These are phyloP conservation scores for Neocucurbitaria cava DNA, from an alignment of 2,329 filamentous ascomycete species.

Conservation along the genomic window DNA sequence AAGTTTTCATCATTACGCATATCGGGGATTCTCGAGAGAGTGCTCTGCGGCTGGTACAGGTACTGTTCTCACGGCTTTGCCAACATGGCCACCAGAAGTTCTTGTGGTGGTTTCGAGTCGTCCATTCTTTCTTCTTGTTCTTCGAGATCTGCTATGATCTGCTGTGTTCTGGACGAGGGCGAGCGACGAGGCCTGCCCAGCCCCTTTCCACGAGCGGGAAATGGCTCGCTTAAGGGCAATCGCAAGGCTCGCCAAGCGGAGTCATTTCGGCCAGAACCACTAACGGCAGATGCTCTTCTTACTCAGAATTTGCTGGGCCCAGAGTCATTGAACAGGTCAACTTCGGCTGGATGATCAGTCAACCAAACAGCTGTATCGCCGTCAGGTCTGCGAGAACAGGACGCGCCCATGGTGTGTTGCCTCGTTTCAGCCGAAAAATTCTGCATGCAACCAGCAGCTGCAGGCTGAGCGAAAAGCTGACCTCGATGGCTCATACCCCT, in stretches of 20 bases:
- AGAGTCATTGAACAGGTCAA: constrained; percentile 12
- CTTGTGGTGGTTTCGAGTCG: too few relatives aligned
- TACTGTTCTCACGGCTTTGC: not conserved
- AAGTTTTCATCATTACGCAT: constrained; percentile 16
- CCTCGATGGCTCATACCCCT: constrained; percentile 26
- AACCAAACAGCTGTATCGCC: constrained; percentile 10
- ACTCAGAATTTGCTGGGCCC: not conserved
- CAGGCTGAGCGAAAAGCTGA: constrained; percentile 9
- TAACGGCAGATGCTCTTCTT: constrained; percentile 3
- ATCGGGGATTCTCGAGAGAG: not conserved
- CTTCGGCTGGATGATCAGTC: constrained; percentile 6
- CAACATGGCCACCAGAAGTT: constrained; percentile 2
- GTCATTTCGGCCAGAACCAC: constrained; percentile 24
- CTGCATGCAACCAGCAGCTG: constrained; percentile 21
- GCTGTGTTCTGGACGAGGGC: not conserved
- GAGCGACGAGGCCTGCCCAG: constrained; percentile 15
- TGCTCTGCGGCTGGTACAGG: not conserved
- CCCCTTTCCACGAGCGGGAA: constrained; percentile 36
- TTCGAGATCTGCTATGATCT: too few relatives aligned
- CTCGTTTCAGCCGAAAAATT: constrained; percentile 30
- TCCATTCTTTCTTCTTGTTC: too few relatives aligned
- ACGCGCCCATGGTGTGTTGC: constrained; percentile 15
- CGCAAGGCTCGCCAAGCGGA: constrained; percentile 34
- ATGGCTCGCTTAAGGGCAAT: constrained; percentile 29
- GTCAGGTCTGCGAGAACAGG: constrained; percentile 5